Evolutionary conservation across 768 basidiomycete genomes (phyloP).

Genomic region (Cubamyces lactineus): DNA sequence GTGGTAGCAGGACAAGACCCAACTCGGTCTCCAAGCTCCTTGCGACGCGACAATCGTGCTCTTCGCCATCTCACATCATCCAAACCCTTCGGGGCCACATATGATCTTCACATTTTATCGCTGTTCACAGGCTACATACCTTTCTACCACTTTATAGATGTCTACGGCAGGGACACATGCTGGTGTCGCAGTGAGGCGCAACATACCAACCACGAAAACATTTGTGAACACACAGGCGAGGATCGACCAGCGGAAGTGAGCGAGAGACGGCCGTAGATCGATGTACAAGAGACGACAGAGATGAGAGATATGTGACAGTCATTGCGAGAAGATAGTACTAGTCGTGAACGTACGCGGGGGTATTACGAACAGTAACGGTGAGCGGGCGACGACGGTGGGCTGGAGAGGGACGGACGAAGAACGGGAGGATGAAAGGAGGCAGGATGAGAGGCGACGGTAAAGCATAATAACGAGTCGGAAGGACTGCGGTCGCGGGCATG

Average conservation of each 20-base stretch:
- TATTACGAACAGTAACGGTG: slow-evolving; percentile 28
- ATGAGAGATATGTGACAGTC: slow-evolving; percentile 32
- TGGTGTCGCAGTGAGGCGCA: no score
- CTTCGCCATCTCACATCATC: no score
- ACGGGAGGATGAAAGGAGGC: neutral
- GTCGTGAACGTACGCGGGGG: slow-evolving; percentile 31
- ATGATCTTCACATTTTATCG: no score
- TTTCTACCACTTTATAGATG: no score
- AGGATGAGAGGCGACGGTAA: neutral
- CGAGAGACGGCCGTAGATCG: slow-evolving; percentile 26
- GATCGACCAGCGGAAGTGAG: neutral
- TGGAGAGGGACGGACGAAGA: neutral
- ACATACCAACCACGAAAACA: no score
- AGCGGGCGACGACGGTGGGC: slow-evolving; percentile 14
- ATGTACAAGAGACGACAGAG: slow-evolving; percentile 29
- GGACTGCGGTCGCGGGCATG: no score
- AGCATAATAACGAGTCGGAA: neutral
- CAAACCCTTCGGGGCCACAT: no score
- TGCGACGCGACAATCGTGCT: no score
- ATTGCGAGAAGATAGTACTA: slow-evolving; percentile 33
- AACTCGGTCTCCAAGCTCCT: no score
- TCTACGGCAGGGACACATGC: no score
- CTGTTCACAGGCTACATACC: no score
- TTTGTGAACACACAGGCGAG: neutral
- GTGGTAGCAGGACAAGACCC: slow-evolving; percentile 3